Conservation (phyloP, 2,329 filamentous ascomycete species). For the Proliferodiscus dingleyae region DNA sequence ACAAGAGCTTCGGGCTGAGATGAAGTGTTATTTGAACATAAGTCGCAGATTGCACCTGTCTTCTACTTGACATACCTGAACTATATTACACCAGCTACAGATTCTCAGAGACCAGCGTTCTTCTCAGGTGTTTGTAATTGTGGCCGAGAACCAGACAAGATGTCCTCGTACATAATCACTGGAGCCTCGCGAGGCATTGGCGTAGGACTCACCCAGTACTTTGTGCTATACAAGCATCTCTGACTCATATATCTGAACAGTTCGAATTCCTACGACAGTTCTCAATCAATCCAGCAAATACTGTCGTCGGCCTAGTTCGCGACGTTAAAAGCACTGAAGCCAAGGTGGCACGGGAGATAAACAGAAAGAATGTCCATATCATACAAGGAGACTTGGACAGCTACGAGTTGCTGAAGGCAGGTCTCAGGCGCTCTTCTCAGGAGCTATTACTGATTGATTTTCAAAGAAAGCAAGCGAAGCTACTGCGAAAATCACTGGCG, state of each 20-base stretch:
- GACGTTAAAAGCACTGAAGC: slow-evolving; percentile 41
- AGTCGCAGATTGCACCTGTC: no score
- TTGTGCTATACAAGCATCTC: not conserved
- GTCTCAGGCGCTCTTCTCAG: no score
- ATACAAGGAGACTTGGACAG: slow-evolving; percentile 11
- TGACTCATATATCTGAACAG: slow-evolving; percentile 27
- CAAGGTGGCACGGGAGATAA: slow-evolving; percentile 38
- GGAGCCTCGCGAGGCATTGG: slow-evolving; percentile 1
- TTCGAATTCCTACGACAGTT: slow-evolving; percentile 44
- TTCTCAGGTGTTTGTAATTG: no score
- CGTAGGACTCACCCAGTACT: not conserved
- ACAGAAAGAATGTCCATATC: slow-evolving; percentile 13
- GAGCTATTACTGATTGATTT: no score
- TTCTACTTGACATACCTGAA: no score
- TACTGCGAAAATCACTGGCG: slow-evolving; percentile 31
- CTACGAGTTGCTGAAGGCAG: slow-evolving; percentile 8
- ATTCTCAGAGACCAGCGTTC: no score
- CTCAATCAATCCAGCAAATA: slow-evolving; percentile 38
- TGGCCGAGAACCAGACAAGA: not conserved
- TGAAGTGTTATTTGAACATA: no score
- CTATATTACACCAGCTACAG: no score
- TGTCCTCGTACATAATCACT: slow-evolving; percentile 1
- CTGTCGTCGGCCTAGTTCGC: slow-evolving; percentile 43
- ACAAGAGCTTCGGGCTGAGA: no score
- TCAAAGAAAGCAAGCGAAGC: slow-evolving; percentile 18